phyloP scores from a whole-genome alignment of 208 protist species.

The Leptomonas seymouri region DNA sequence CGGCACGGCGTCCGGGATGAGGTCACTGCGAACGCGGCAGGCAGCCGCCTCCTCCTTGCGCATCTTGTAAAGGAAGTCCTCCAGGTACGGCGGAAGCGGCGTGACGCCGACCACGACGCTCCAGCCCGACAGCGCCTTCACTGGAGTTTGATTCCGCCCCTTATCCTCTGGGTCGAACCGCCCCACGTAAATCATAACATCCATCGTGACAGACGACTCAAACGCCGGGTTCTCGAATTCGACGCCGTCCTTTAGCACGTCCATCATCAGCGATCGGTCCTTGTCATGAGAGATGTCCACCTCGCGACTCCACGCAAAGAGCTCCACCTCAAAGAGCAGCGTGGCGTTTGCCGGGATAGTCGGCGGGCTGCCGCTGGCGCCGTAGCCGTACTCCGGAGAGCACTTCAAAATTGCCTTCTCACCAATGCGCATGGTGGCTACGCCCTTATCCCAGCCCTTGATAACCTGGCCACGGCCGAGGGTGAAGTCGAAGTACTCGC shows the following conservation, averaged over 20 bases:
- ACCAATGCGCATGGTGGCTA: conserved; percentile 89
- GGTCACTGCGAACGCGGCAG: conserved; percentile 56
- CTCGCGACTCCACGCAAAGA: conserved; percentile 82
- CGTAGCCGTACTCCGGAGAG: conserved; percentile 86
- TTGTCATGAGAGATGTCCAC: conserved; percentile 76
- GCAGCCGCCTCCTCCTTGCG: conserved; percentile 67
- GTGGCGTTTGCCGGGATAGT: conserved; percentile 89
- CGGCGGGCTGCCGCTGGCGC: conserved; percentile 72
- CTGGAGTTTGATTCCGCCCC: conserved; percentile 38
- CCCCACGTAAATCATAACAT: conserved; percentile 65
- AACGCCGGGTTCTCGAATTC: conserved; percentile 84
- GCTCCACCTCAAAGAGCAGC: conserved; percentile 92
- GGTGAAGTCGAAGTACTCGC: conserved; percentile 85
- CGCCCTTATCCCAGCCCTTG: conserved; percentile 91
- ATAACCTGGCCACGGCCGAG: conserved; percentile 91
- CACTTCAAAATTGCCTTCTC: conserved; percentile 83
- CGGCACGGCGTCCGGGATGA: conserved; percentile 47
- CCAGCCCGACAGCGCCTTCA: conserved; percentile 59
- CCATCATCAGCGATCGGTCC: conserved; percentile 85
- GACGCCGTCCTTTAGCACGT: conserved; percentile 61
- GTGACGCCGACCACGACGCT: conserved; percentile 62
- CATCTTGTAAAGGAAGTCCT: conserved; percentile 79
- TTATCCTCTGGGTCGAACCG: conserved; percentile 43
- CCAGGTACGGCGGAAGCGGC: conserved; percentile 65
- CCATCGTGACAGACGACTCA: conserved; percentile 68